A percentile compares a stretch with the other conserved stretches of the same genome.
Evolutionary conservation across 2,329 filamentous ascomycete species (phyloP).

Genomic region (Hypomyces perniciosus): DNA sequence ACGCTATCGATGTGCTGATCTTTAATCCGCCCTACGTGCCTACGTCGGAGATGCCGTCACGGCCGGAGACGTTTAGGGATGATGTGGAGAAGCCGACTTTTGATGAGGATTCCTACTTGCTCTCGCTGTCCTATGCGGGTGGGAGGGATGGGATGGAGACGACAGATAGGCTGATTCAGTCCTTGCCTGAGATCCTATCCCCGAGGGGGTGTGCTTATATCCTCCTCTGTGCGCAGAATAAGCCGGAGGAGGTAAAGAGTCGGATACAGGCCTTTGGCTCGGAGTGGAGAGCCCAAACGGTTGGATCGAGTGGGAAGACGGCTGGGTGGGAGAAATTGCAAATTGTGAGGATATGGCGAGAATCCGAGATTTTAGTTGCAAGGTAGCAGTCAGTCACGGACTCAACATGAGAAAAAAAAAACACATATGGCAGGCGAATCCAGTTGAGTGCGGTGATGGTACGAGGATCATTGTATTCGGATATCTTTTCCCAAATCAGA

Average conservation of each 20-base stretch:
- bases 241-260: constrained; percentile 66
- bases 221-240: constrained; percentile 85
- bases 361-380: constrained; percentile 14
- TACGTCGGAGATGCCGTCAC: constrained; percentile 63
- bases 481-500: constrained; percentile 25
- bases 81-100: constrained; percentile 43
- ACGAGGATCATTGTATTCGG: constrained; percentile 22
- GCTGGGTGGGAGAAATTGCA: constrained; percentile 94
- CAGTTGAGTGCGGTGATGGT: neutral
- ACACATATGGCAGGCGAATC: neutral
- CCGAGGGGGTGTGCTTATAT: constrained; percentile 77
- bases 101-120: constrained; percentile 74
- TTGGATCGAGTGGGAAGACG: constrained; percentile 76
- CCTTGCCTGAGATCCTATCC: constrained; percentile 59
- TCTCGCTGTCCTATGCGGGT: constrained; percentile 83
- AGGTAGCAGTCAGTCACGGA: neutral
- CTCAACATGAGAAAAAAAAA: constrained; percentile 3
- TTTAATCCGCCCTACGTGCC: constrained; percentile 99
- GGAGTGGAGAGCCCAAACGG: constrained; percentile 68
- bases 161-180: constrained; percentile 69
- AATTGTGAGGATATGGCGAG: constrained; percentile 78
- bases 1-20: constrained; percentile 70
- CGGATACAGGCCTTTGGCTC: constrained; percentile 47
- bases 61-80: constrained; percentile 29
- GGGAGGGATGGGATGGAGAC: constrained; percentile 90